Conservation (phyloP, 108 stramenopile genomes). For the Nannochloropsis granulata region DNA sequence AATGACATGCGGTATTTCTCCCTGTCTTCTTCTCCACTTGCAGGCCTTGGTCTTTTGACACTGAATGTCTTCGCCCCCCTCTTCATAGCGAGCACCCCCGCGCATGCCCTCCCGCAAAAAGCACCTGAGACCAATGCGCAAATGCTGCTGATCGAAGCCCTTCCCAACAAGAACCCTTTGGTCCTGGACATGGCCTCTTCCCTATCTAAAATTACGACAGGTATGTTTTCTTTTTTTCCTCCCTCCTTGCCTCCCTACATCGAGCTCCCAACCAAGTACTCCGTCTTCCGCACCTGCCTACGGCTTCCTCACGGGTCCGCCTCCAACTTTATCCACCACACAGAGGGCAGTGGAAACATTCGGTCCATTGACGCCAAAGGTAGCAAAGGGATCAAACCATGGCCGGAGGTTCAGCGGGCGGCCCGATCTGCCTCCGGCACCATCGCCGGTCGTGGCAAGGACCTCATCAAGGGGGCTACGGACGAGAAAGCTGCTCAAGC, state of each 20-base stretch:
- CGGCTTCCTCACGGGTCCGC: not conserved
- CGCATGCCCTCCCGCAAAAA: not conserved
- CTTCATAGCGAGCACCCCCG: not conserved
- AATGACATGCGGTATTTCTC: not conserved
- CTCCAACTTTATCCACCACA: too few relatives aligned
- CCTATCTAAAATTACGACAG: not conserved
- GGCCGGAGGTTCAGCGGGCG: not conserved
- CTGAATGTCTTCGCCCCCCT: not conserved
- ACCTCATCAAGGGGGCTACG: not conserved
- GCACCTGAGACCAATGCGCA: conserved; percentile 2
- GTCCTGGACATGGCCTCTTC: not conserved
- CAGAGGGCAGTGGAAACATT: not conserved
- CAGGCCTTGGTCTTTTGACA: not conserved
- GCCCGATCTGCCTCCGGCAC: not conserved
- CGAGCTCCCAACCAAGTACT: not conserved
- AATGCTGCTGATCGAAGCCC: not conserved
- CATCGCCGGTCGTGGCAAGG: not conserved
- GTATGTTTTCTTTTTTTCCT: not conserved
- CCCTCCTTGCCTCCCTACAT: not conserved
- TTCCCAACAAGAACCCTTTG: not conserved
- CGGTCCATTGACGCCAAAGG: not conserved
- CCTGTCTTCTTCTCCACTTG: not conserved
- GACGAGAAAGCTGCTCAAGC: not conserved
- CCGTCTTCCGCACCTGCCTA: not conserved
- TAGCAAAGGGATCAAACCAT: not conserved